Base-by-base conservation (phyloP, 2,329 filamentous ascomycete genomes). In the Ceratocystis ficicola region DNA sequence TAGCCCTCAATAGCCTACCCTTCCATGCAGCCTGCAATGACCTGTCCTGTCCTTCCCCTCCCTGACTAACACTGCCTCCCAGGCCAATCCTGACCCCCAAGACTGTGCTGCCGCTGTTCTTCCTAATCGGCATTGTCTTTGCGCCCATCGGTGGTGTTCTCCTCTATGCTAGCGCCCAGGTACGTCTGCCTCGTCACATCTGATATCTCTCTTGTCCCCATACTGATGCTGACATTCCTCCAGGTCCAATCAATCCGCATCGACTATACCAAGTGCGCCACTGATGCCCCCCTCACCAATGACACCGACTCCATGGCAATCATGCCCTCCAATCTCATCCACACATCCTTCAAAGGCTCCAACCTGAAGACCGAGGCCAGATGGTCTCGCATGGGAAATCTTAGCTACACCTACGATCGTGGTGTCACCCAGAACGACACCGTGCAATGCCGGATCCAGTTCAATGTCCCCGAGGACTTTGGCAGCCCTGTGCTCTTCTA, bases 61-160 rank as follows among this genome's bases (percentile, higher is more conserved):
- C 28, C 22, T 36, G 17, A 30, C 64, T 67, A 57, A 64, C 63
- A n/a, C 32, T 44, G 15, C n/a, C 41, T 25, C 44, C 66, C 73
- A 94, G 90, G 78, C 93, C 93, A 46, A 96, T 97, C 73, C 81
- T 96, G 63, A 97, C 93, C 2, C 93, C 93, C 1, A 96, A 96
- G 78, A 96, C 91, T 59, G 90, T 95, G 44, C 80, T 95, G 44
- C 91, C 91, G 68, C 83, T 96, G 68, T 96, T 96, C 80, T 96
- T 96, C 75, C 83, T 83, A 63, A 86, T 96, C 71, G 92, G 90
- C 68, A 82, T 96, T 71, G 90, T 97, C 74, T 96, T 96, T 75
- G 92, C 92, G 44, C 91, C 93, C 65, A 92, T 97, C 70, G 93
- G 93, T 52, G 93, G 90, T 63, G 77, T 94, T 61, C 79, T 97